A percentile compares a stretch with the other conserved stretches of the same genome.
Evolutionary conservation across 352 stramenopile species (phyloP).

Genomic region (Globisporangium solare): DNA sequence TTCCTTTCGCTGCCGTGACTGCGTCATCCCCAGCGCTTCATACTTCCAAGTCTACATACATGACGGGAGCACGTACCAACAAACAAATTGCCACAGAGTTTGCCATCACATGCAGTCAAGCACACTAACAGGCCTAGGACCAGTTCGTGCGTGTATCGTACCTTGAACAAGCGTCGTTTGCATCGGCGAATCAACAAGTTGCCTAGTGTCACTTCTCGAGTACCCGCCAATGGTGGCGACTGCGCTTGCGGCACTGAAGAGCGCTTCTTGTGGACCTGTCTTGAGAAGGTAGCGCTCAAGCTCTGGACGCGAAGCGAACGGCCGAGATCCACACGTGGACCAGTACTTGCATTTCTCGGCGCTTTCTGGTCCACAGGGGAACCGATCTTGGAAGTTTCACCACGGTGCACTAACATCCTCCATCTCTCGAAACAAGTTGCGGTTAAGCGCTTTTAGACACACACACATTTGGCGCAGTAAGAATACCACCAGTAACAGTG

Average conservation of each 20-base stretch:
- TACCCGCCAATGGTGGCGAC: neutral
- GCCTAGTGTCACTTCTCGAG: neutral
- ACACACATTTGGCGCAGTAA: neutral
- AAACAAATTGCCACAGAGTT: neutral
- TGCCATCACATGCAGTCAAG: too few relatives aligned
- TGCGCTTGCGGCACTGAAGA: neutral
- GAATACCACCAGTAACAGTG: too few relatives aligned
- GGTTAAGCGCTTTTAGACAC: neutral
- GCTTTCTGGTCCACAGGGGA: neutral
- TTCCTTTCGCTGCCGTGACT: neutral
- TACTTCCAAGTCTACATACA: neutral
- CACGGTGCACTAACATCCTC: neutral
- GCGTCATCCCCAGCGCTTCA: neutral
- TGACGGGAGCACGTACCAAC: neutral
- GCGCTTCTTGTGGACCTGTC: neutral
- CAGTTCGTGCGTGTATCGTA: neutral
- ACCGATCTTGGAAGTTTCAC: neutral
- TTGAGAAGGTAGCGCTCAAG: neutral
- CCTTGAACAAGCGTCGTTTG: constrained; percentile 6
- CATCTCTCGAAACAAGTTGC: neutral
- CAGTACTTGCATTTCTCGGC: too few relatives aligned
- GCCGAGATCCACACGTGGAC: neutral
- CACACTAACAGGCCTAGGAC: neutral
- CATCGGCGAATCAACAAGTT: neutral
- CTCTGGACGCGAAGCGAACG: constrained; percentile 5